Base-by-base conservation (phyloP, 495 filamentous ascomycete genomes). In the Podospora didyma region DNA sequence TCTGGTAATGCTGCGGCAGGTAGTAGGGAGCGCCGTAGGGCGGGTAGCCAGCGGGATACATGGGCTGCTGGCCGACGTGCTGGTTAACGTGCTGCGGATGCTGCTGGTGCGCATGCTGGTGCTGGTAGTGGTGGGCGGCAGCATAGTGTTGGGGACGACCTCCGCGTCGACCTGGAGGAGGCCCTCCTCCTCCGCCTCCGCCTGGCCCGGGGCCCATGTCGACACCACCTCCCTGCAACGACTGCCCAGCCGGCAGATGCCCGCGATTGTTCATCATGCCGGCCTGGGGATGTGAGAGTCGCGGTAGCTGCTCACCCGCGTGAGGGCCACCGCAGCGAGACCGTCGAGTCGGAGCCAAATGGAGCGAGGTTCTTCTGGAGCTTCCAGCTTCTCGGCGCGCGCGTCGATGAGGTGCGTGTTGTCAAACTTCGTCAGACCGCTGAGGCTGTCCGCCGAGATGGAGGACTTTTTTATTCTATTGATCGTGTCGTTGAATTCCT, bases 221-320 rank as follows among this genome's bases (percentile, higher is more conserved):
- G 42, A 60, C 69, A 21, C n/a, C n/a, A n/a, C 65, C 67, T 59
- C 70, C 74, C 56, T 73, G 78, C 74, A 78, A 75, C 62, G 71
- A 70, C 72, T 81, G 79, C 79, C 80, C 80, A 78, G 80, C 80
- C 79, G 80, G 79, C 80, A 81, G 80, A 83, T 83, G 80, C 63
- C 62, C 68, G 75, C 71, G 77, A 69, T 70, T 73, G 71, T 81
- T 82, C 80, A 83, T 82, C 80, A 70, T 82, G 76, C 79, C 79
- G 79, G 80, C 79, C 62, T 79, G 78, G 77, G 76, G 66, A 53
- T 65, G 41, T 64, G 60, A 58, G 57, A 67, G 70, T 55, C 61
- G 66, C 76, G 74, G 75, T 71, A 75, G 75, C 67, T 75, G 68
- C 72, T 73, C 76, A 76, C 75, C 56, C 66, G 53, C 60, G 70